Evolutionary conservation across 352 stramenopile genomes (phyloP).

Genomic region (Phytophthora pini): DNA sequence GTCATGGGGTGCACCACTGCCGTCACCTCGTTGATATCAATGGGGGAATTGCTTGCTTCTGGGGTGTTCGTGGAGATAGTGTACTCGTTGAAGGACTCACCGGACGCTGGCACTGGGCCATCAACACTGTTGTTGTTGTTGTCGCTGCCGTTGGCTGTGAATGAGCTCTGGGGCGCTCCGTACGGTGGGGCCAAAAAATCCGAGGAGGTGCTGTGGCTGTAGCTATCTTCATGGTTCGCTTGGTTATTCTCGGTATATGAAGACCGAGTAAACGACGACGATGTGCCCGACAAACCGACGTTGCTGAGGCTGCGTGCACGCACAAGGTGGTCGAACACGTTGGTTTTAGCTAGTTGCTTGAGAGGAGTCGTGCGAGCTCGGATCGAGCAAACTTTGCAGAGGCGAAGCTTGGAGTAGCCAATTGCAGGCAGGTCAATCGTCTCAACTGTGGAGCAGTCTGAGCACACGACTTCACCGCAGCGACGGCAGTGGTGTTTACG

Average conservation of each 20-base stretch:
- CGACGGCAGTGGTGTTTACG: constrained; percentile 86
- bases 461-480: constrained; percentile 84
- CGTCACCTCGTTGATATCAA: constrained; percentile 40
- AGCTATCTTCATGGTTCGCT: constrained; percentile 31
- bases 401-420: constrained; percentile 76
- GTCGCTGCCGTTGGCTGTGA: constrained; percentile 5
- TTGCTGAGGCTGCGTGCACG: constrained; percentile 65
- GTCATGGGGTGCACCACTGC: constrained; percentile 48
- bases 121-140: constrained; percentile 35
- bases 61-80: constrained; percentile 17
- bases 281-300: constrained; percentile 32
- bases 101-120: constrained; percentile 8
- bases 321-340: constrained; percentile 73
- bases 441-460: constrained; percentile 78
- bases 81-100: constrained; percentile 36
- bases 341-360: constrained; percentile 57
- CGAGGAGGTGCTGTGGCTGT: constrained; percentile 33
- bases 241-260: constrained; percentile 60
- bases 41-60: constrained; percentile 8
- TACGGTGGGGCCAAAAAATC: constrained; percentile 15
- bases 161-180: constrained; percentile 25
- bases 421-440: constrained; percentile 77
- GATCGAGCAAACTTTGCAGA: constrained; percentile 85
- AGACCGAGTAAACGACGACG: constrained; percentile 49
- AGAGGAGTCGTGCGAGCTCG: constrained; percentile 77